phyloP scores from a whole-genome alignment of 169 alveolate genomes.

The Plasmodium ovale region DNA sequence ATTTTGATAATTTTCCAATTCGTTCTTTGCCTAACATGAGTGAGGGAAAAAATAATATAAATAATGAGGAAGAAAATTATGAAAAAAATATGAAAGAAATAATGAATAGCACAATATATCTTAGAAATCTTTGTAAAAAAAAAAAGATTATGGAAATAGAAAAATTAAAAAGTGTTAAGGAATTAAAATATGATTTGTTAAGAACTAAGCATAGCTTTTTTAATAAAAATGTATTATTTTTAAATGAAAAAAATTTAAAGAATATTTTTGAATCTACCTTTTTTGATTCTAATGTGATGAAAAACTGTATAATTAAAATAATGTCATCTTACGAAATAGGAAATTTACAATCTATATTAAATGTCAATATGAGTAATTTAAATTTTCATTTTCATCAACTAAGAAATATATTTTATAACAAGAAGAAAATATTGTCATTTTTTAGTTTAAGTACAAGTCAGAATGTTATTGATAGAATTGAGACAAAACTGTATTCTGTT shows the following conservation, averaged over 20 bases:
- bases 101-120: slow-evolving; percentile 6
- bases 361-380: slow-evolving; percentile 52
- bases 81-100: slow-evolving; percentile 13
- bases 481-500: slow-evolving; percentile 45
- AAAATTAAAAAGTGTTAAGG: slow-evolving; percentile 63
- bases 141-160: slow-evolving; percentile 58
- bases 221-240: slow-evolving; percentile 36
- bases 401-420: slow-evolving; percentile 27
- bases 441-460: slow-evolving; percentile 61
- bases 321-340: slow-evolving; percentile 71
- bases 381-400: slow-evolving; percentile 33
- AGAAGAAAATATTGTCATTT: slow-evolving; percentile 37
- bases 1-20: background rate
- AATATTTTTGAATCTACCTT: slow-evolving; percentile 69
- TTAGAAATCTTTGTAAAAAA: slow-evolving; percentile 41
- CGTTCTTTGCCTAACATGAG: background rate
- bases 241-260: slow-evolving; percentile 42
- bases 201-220: slow-evolving; percentile 36
- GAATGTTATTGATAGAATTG: slow-evolving; percentile 41
- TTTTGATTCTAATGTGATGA: slow-evolving; percentile 67
- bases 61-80: slow-evolving; percentile 14
- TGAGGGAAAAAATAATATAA: slow-evolving; percentile 1
- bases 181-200: slow-evolving; percentile 44
- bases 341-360: slow-evolving; percentile 18
- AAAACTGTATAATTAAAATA: slow-evolving; percentile 49